Percentiles rank a stretch among this genome's conserved stretches.
Evolutionary conservation across 2,329 filamentous ascomycete genomes (phyloP).

Genomic region (Aureobasidium sp.): DNA sequence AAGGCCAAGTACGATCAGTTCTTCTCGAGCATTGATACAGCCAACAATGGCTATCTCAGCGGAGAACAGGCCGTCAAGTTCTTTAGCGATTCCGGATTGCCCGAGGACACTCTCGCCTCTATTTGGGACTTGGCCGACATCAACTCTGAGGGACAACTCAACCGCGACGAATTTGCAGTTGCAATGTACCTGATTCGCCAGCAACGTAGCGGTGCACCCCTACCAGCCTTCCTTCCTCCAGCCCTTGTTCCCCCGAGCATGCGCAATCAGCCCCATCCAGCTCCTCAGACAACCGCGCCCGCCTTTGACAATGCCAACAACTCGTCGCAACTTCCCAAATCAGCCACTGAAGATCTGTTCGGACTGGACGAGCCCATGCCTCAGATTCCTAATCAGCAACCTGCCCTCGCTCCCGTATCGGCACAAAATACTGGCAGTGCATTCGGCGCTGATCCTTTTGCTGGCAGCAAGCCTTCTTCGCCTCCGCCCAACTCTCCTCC

Average conservation of each 20-base stretch:
- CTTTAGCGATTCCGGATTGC: constrained; percentile 83
- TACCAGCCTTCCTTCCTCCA: constrained; percentile 71
- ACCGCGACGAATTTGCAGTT: constrained; percentile 86
- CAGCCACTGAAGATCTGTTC: constrained; percentile 88
- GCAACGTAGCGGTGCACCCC: constrained; percentile 62
- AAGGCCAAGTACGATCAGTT: constrained; percentile 84
- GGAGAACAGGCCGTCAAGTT: constrained; percentile 93
- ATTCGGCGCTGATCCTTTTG: constrained; percentile 56
- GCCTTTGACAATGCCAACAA: constrained; percentile 45
- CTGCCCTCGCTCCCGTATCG: constrained; percentile 42
- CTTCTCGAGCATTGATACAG: constrained; percentile 76
- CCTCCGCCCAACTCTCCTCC: constrained; percentile 35
- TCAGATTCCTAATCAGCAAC: constrained; percentile 37
- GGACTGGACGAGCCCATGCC: constrained; percentile 71
- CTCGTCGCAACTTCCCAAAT: constrained; percentile 53
- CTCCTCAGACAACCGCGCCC: constrained; percentile 43
- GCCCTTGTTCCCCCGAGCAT: constrained; percentile 82
- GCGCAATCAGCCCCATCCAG: constrained; percentile 53
- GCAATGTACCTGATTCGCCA: constrained; percentile 96
- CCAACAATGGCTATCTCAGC: constrained; percentile 73
- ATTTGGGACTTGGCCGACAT: constrained; percentile 98
- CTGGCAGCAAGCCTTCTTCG: constrained; percentile 41
- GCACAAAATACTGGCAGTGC: constrained; percentile 64
- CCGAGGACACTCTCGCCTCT: constrained; percentile 82
- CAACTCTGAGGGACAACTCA: constrained; percentile 79